Conservation (phyloP, 768 basidiomycete species). For the Daedalea quercina region DNA sequence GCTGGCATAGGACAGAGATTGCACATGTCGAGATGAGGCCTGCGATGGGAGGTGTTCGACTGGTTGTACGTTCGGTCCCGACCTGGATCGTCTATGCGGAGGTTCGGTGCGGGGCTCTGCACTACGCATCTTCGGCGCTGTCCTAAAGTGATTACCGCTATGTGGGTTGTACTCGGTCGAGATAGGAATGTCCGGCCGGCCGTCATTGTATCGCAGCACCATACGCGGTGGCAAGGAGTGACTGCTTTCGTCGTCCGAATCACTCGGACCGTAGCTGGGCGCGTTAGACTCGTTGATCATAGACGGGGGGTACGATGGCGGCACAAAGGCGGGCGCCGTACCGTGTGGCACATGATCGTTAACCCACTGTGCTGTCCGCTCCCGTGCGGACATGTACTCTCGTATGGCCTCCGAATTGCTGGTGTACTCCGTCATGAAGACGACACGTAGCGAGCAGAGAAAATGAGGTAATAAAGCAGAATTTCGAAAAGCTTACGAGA, state of each 20-base stretch:
- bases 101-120: neutral
- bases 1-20: conserved; percentile 21
- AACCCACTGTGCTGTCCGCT: conserved; percentile 65
- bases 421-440: conserved; percentile 58
- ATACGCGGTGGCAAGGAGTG: conserved; percentile 61
- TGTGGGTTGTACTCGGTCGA: conserved; percentile 24
- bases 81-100: conserved; percentile 11
- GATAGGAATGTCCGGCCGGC: conserved; percentile 58
- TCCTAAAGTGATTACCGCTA: neutral
- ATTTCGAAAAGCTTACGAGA: neutral
- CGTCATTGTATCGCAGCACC: conserved; percentile 62
- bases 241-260: conserved; percentile 35
- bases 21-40: conserved; percentile 13
- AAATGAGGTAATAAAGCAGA: neutral
- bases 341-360: conserved; percentile 28
- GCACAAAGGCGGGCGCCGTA: conserved; percentile 4
- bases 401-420: conserved; percentile 51
- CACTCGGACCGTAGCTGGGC: conserved; percentile 25
- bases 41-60: conserved; percentile 1
- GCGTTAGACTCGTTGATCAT: conserved; percentile 24
- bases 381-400: conserved; percentile 50
- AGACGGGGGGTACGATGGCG: conserved; percentile 16
- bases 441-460: neutral
- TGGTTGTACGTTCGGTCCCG: conserved; percentile 11
- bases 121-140: neutral